Conservation (phyloP, 148 eudicot species). For the Cornus controversa region DNA sequence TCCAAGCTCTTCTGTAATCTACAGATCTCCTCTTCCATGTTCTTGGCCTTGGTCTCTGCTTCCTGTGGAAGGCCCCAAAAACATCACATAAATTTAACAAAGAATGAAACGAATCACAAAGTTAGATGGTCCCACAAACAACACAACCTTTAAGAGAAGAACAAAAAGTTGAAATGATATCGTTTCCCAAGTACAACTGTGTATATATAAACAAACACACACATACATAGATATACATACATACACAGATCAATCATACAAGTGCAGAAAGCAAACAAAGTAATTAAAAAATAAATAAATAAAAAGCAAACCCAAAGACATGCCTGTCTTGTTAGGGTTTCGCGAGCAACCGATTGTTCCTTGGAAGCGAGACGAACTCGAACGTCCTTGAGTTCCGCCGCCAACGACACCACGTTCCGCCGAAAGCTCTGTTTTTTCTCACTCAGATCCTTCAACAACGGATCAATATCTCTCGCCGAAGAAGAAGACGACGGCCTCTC, state of each 20-base stretch:
- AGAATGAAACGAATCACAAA: neutral
- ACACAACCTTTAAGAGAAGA: slow-evolving; percentile 22
- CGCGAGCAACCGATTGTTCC: slow-evolving; percentile 62
- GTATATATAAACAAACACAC: slow-evolving; percentile 5
- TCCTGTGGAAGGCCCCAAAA: slow-evolving; percentile 42
- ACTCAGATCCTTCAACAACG: slow-evolving; percentile 81
- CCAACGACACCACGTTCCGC: slow-evolving; percentile 74
- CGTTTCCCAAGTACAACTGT: slow-evolving; percentile 6
- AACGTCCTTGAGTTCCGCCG: slow-evolving; percentile 87
- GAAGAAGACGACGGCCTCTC: slow-evolving; percentile 17
- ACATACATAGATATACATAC: neutral
- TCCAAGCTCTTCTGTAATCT: slow-evolving; percentile 72
- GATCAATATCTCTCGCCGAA: slow-evolving; percentile 50
- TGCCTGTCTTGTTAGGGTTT: slow-evolving; percentile 82
- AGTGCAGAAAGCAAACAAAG: neutral
- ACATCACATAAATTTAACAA: neutral
- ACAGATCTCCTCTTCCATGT: slow-evolving; percentile 64
- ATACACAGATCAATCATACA: neutral
- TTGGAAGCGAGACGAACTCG: slow-evolving; percentile 64
- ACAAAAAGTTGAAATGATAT: slow-evolving; percentile 41
- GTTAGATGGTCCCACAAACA: slow-evolving; percentile 31
- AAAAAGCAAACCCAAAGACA: neutral
- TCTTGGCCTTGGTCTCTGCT: slow-evolving; percentile 78
- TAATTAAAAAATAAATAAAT: no score
- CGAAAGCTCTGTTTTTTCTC: slow-evolving; percentile 80